Conservation (phyloP, 805 yeast species). For the Myxozyma neotropica region DNA sequence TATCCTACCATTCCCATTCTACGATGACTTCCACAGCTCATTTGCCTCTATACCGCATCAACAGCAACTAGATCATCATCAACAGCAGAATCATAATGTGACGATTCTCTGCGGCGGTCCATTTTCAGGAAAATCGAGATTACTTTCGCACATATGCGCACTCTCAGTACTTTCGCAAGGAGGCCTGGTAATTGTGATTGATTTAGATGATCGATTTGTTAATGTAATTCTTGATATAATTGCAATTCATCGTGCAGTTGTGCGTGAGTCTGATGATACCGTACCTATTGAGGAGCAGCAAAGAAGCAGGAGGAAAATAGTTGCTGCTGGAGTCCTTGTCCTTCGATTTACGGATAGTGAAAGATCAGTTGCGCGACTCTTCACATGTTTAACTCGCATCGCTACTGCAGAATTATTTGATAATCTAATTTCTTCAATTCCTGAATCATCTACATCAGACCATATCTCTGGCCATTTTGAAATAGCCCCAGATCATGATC, state of each 20-base stretch:
- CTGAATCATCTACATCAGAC: background rate
- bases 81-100: background rate
- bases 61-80: too few relatives aligned
- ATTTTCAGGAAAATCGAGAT: slow-evolving; percentile 25
- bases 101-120: slow-evolving; percentile 24
- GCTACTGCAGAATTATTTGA: slow-evolving; percentile 6
- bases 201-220: slow-evolving; percentile 27
- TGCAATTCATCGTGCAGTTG: background rate
- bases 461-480: background rate
- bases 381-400: slow-evolving; percentile 1
- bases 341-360: background rate
- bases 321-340: slow-evolving; percentile 2
- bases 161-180: background rate
- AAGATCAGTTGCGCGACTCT: background rate
- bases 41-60: too few relatives aligned
- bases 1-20: slow-evolving; percentile 12
- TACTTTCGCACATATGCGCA: slow-evolving; percentile 12
- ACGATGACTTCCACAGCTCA: slow-evolving; percentile 1
- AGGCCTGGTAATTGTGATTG: slow-evolving; percentile 19
- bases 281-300: background rate
- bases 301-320: background rate
- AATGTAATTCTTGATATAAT: background rate
- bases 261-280: background rate
- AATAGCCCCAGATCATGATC: too few relatives aligned
- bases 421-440: background rate